A percentile compares a stretch with the other conserved stretches of the same genome.
Evolutionary conservation across 2,329 filamentous ascomycete genomes (phyloP).

Genomic region (Diaporthe batatas): DNA sequence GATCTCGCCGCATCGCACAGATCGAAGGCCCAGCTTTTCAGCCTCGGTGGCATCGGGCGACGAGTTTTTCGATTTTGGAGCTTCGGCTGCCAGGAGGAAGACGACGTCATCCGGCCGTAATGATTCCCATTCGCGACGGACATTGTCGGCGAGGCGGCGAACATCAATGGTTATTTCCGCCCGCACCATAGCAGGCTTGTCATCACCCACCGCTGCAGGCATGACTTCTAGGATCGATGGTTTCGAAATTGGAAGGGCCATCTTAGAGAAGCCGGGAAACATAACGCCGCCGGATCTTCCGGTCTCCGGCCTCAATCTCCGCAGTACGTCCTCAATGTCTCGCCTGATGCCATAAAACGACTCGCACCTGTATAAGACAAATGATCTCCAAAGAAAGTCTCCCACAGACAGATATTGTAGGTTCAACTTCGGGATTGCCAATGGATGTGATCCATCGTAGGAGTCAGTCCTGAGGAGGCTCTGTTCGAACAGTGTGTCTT

Average conservation of each 20-base stretch:
- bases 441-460: slow-evolving; percentile 87
- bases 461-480: slow-evolving; percentile 83
- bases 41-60: slow-evolving; percentile 67
- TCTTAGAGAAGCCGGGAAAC: slow-evolving; percentile 89
- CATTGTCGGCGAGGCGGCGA: slow-evolving; percentile 78
- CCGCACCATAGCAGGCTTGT: slow-evolving; percentile 84
- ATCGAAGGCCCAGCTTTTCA: slow-evolving; percentile 75
- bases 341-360: slow-evolving; percentile 94
- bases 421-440: slow-evolving; percentile 94
- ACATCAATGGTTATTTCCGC: slow-evolving; percentile 90
- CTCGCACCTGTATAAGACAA: slow-evolving; percentile 89
- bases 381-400: slow-evolving; percentile 96
- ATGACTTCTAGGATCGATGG: slow-evolving; percentile 89
- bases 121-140: slow-evolving; percentile 90
- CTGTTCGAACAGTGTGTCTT: slow-evolving; percentile 82
- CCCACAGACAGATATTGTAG: slow-evolving; percentile 94
- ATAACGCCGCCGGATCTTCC: slow-evolving; percentile 74
- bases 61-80: slow-evolving; percentile 63
- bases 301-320: slow-evolving; percentile 79
- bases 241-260: slow-evolving; percentile 89
- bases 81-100: slow-evolving; percentile 84
- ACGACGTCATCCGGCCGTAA: slow-evolving; percentile 89
- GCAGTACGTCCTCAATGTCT: slow-evolving; percentile 86
- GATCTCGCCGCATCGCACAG: slow-evolving; percentile 86
- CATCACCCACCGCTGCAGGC: slow-evolving; percentile 85